Evolutionary conservation across 106 monocot species (phyloP).

Genomic region (Platanthera zijinensis): DNA sequence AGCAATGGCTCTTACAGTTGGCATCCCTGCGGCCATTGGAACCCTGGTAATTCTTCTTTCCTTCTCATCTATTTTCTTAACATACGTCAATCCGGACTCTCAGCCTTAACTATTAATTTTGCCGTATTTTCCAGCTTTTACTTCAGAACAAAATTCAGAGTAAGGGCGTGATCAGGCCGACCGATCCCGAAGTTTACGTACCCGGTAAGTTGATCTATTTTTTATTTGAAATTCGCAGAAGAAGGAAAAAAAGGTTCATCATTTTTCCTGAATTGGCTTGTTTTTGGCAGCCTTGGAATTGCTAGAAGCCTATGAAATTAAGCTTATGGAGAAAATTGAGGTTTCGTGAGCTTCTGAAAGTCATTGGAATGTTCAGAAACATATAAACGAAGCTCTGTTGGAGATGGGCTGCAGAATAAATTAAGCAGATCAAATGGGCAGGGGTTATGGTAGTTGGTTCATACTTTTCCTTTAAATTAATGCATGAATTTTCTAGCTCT

Average conservation of each 20-base stretch:
- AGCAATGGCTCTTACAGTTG: slow-evolving; percentile 92
- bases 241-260: neutral
- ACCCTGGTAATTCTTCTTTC: slow-evolving; percentile 45
- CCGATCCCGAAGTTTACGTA: slow-evolving; percentile 71
- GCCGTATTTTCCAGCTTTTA: slow-evolving; percentile 46
- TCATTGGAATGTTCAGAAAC: neutral
- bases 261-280: neutral
- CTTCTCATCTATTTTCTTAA: neutral
- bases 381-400: neutral
- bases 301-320: slow-evolving; percentile 65
- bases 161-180: slow-evolving; percentile 73
- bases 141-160: slow-evolving; percentile 60
- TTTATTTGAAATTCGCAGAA: neutral
- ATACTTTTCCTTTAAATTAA: too few species aligned
- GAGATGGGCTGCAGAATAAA: too few species aligned
- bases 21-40: slow-evolving; percentile 88
- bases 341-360: slow-evolving; percentile 15
- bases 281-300: slow-evolving; percentile 69
- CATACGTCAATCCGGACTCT: neutral
- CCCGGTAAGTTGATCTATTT: slow-evolving; percentile 45
- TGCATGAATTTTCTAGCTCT: too few species aligned
- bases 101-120: neutral
- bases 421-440: too few species aligned
- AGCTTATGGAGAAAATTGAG: slow-evolving; percentile 65
- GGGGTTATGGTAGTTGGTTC: too few species aligned